Evolutionary conservation across 441 rosid genomes (phyloP), one percentile per base, ranked within the genome.

Genomic region (Flueggea neowawraea): DNA sequence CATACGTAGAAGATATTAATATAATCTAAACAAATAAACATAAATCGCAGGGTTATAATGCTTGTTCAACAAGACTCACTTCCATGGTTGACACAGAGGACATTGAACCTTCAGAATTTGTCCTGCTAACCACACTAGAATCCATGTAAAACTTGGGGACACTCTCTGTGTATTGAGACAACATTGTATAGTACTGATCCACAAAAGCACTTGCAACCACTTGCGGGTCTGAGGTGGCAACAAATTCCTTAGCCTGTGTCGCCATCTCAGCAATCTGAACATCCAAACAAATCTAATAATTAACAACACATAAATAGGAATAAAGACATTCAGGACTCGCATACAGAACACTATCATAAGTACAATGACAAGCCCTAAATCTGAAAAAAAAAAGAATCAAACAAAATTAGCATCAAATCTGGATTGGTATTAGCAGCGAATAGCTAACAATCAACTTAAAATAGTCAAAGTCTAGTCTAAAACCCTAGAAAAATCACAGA

Each of bases 71-170:
- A 55, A 31, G 53, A 56, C 70, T 64, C 50, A 75, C 79, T 6
- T 60, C 67, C 60, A 75, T 47, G 52, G 75, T 75, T 41, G 73
- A 52, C 6, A 55, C 61, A 10, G 70, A 52, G 14, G 57, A 50
- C 65, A 71, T 39, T 3, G 36, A 16, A 15, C 73, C 73, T 55
- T 75, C 75, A 0, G 57, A 43, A 16, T 15, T 66, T 15, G 74
- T 74, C 59, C 82, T 49, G 68, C 78, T 61, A 41, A 80, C 66
- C 33, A 55, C 58, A 65, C 84, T 77, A 0, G 58, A 17, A 43
- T 80, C 68, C 10, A 74, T 75, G 55, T 77, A 80, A 65, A 80
- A 80, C 31, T 61, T 72, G 63, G 77, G 72, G 13, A 74, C 80
- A 0, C 11, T 2, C 48, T 71, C 70, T 12, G 79, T 70, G 10